Base-by-base conservation (phyloP, 371 early-diverging fungal genomes). In the Nosema muscidifuracis region DNA sequence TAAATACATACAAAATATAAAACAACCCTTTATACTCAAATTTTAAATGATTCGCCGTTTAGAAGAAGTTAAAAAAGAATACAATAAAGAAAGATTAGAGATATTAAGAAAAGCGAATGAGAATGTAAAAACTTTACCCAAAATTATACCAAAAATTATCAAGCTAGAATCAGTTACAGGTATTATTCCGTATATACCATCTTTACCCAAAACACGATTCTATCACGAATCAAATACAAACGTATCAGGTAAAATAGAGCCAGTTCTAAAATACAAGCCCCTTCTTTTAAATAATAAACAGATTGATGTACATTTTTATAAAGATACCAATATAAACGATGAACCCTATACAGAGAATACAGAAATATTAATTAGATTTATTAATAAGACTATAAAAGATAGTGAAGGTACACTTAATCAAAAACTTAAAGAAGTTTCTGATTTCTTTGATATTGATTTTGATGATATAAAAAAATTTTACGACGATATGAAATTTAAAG, bases 241-340 rank as follows among this genome's bases (percentile, higher is more conserved):
- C 50, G 13, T 80, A 56, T 20, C 7, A 33, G 62, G 43, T 16
- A 31, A 62, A 0, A 77, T 77, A 44, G 77, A 80, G 51, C 74
- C 72, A 24, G 51, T 71, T 28, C 38, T 80, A 15, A 44, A 67
- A 64, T 80, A 50, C 50, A 60, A 71, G 28, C 80, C 80, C 0
- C 64, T 16, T 24, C 28, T 75, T 6, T 20, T n/a, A 33, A 51
- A 47, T 20, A 57, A 36, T 33, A 38, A 51, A 2, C 22, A 40
- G 1, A 50, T 53, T 34, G 40, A 47, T 28, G 60, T 74, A 2
- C 50, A 30, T 16, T 55, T 38, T 70, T 77, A 65, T 62, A 56
- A 75, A 33, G 71, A 67, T 26, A 72, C 62, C 36, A 22, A 13
- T 16, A 36, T 75, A 3, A 42, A n/a, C 10, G 66, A 66, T 22